Evolutionary conservation across 768 basidiomycete species (phyloP).

Genomic region (Suillus brevipes): DNA sequence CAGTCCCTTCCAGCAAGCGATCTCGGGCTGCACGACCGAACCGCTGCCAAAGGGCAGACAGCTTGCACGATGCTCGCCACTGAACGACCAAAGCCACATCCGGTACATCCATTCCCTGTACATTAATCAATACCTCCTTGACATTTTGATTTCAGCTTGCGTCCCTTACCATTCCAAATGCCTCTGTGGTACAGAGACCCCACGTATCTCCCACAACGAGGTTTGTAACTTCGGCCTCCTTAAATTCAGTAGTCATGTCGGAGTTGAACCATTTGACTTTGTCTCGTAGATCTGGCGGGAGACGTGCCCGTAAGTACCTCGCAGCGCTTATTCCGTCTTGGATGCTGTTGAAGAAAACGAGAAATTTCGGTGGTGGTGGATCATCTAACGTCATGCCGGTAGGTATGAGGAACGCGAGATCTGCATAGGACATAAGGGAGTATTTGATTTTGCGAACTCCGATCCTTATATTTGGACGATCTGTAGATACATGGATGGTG

Average conservation of each 20-base stretch:
- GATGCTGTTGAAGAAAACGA: slow-evolving; percentile 31
- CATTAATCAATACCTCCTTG: slow-evolving; percentile 1
- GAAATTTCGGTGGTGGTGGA: slow-evolving; percentile 18
- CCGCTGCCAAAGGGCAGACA: slow-evolving; percentile 6
- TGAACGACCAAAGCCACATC: slow-evolving; percentile 38
- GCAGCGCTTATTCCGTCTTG: slow-evolving; percentile 18
- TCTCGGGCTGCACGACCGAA: slow-evolving; percentile 32
- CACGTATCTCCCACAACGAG: slow-evolving; percentile 20
- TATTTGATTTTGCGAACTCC: slow-evolving; percentile 18
- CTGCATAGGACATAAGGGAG: slow-evolving; percentile 13
- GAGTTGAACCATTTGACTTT: slow-evolving; percentile 27
- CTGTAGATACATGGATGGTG: slow-evolving; percentile 8
- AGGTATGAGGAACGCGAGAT: slow-evolving; percentile 21
- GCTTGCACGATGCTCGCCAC: slow-evolving; percentile 26
- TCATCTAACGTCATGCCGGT: slow-evolving; percentile 9
- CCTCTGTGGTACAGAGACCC: slow-evolving; percentile 32
- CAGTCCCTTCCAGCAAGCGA: slow-evolving; percentile 15
- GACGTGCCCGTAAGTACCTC: slow-evolving; percentile 11
- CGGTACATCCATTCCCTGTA: slow-evolving; percentile 38
- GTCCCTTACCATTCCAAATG: slow-evolving; percentile 37
- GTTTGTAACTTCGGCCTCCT: slow-evolving; percentile 16
- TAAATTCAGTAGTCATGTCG: slow-evolving; percentile 20
- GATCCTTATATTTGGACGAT: slow-evolving; percentile 22
- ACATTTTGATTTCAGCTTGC: not conserved
- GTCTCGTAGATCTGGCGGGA: slow-evolving; percentile 13